These are phyloP conservation scores for Xylaria sp. DNA, from an alignment of 2,329 filamentous ascomycete species.

Conservation along the genomic window DNA sequence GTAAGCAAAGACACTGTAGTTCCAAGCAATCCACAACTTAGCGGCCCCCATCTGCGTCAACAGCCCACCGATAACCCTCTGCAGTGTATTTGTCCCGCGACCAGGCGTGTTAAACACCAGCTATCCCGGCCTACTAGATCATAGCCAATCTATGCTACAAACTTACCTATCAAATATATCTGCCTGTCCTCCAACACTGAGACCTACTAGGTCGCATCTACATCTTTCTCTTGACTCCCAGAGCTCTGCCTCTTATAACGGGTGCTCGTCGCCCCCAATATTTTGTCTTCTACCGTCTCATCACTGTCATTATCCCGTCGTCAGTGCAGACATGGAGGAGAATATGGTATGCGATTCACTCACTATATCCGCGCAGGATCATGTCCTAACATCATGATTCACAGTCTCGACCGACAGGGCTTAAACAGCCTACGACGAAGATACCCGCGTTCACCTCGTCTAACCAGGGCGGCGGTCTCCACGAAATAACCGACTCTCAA, in stretches of 20 bases:
- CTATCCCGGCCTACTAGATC: not conserved
- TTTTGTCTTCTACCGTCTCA: conserved; percentile 15
- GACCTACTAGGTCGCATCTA: conserved; percentile 26
- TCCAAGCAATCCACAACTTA: conserved; percentile 19
- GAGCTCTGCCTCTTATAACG: conserved; percentile 13
- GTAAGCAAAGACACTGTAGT: conserved; percentile 25
- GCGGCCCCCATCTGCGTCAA: conserved; percentile 21
- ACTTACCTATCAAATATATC: conserved; percentile 19
- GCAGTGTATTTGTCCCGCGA: conserved; percentile 7
- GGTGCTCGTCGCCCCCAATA: conserved; percentile 27
- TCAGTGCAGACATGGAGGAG: conserved; percentile 43
- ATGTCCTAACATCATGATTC: conserved; percentile 32
- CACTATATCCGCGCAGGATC: not conserved
- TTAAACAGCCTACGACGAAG: conserved; percentile 42
- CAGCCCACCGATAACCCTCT: not conserved
- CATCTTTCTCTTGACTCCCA: conserved; percentile 22
- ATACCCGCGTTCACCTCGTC: conserved; percentile 42
- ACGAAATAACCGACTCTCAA: conserved; percentile 70
- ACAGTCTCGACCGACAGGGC: conserved; percentile 37
- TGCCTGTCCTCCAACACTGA: conserved; percentile 21
- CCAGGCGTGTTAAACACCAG: not conserved
- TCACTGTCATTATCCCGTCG: conserved; percentile 19
- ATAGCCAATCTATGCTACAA: not conserved
- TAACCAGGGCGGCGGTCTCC: conserved; percentile 51
- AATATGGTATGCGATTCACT: conserved; percentile 39